These are phyloP conservation scores for Helianthus annuus DNA, from an alignment of 129 eudicot genomes.

Conservation along the genomic window HanXRQr2.0-SUNRISE NC_035442.2:77881265-77881764, in stretches of 20 bases:
- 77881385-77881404: conserved; percentile 82
- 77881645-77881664: conserved; percentile 41
- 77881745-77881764: conserved; percentile 90
- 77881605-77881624: conserved; percentile 80
- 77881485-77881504: neutral
- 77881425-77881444: conserved; percentile 57
- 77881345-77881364: conserved; percentile 86
- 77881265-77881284: neutral
- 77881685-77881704: neutral
- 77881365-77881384: conserved; percentile 48
- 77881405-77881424: conserved; percentile 53
- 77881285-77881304: conserved; percentile 24
- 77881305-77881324: conserved; percentile 37
- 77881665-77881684: neutral
- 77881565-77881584: conserved; percentile 55
- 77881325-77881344: conserved; percentile 70
- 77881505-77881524: neutral
- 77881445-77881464: neutral
- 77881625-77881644: conserved; percentile 67
- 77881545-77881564: neutral
- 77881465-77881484: neutral
- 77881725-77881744: conserved; percentile 46
- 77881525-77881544: neutral
- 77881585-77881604: conserved; percentile 60
- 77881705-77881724: conserved; percentile 14